A percentile compares a stretch with the other conserved stretches of the same genome.
Evolutionary conservation across 164 flowering plant genomes (phyloP).

Genomic region (Nymphaea colorata): DNA sequence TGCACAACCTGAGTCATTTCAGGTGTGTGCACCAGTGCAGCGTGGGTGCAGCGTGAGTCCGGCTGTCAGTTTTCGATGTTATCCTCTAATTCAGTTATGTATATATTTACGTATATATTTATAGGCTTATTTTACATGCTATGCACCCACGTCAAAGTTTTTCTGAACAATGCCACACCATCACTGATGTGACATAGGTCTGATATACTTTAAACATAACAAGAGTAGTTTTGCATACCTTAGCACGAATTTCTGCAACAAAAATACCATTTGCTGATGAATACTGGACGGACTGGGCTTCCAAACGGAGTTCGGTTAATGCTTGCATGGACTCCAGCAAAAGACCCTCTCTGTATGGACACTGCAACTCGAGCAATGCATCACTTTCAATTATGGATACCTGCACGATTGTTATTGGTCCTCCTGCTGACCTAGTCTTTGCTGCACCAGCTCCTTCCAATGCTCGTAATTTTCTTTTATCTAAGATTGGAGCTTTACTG

Average conservation of each 20-base stretch:
- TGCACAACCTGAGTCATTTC: no score
- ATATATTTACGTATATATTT: no score
- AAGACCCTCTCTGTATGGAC: constrained; percentile 59
- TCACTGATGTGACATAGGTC: no score
- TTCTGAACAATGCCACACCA: no score
- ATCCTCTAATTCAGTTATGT: no score
- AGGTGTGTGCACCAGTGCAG: no score
- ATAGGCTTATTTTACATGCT: no score
- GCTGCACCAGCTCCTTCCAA: constrained; percentile 34
- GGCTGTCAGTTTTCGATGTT: no score
- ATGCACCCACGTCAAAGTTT: no score
- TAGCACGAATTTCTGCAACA: constrained; percentile 80
- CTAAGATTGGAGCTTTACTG: constrained; percentile 12
- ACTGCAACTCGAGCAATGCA: constrained; percentile 73
- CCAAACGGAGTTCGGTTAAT: constrained; percentile 53
- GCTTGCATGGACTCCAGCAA: constrained; percentile 65
- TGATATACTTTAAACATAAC: no score
- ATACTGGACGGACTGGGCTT: constrained; percentile 57
- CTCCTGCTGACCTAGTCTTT: constrained; percentile 30
- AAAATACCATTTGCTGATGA: constrained; percentile 44
- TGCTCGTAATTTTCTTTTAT: constrained; percentile 50
- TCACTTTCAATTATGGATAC: constrained; percentile 91
- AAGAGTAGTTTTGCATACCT: constrained; percentile 35
- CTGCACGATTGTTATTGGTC: constrained; percentile 26
- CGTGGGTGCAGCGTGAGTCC: no score